phyloP scores from a whole-genome alignment of 139 green algal genomes.

The Micromonas commoda region DNA sequence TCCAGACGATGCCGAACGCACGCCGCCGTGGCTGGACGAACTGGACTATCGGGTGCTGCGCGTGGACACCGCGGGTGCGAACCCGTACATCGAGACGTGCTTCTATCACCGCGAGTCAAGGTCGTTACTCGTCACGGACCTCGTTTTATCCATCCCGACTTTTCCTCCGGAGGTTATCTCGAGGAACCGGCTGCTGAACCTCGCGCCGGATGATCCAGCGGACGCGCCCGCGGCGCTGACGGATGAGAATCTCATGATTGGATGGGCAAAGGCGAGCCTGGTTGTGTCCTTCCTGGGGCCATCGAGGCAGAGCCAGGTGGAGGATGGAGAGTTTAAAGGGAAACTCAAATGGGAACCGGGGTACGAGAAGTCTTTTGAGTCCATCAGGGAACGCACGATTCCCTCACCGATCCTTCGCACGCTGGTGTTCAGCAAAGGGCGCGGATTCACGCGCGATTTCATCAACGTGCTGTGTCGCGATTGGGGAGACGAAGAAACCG shows the following conservation, averaged over 20 bases:
- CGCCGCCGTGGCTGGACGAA: slow-evolving; percentile 35
- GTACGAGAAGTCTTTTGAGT: neutral
- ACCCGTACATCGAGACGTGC: neutral
- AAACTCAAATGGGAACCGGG: neutral
- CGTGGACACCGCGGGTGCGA: neutral
- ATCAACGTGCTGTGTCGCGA: neutral
- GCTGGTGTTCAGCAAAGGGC: neutral
- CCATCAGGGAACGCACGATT: neutral
- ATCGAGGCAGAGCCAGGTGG: neutral
- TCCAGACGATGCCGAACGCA: slow-evolving; percentile 7
- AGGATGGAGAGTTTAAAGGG: neutral
- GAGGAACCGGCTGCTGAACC: neutral
- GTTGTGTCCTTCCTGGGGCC: neutral
- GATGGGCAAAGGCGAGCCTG: neutral
- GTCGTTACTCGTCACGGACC: slow-evolving; percentile 3
- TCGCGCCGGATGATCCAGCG: neutral
- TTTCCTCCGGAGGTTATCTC: neutral
- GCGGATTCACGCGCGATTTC: neutral
- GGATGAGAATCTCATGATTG: neutral
- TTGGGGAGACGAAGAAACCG: neutral
- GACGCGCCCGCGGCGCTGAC: neutral
- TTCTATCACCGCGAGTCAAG: neutral
- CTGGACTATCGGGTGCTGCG: slow-evolving; percentile 27
- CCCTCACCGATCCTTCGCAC: neutral
- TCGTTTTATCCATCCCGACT: neutral